These are phyloP conservation scores for Bondarzewia mesenterica DNA, from an alignment of 1,284 basidiomycete genomes.

Conservation along the genomic window DNA sequence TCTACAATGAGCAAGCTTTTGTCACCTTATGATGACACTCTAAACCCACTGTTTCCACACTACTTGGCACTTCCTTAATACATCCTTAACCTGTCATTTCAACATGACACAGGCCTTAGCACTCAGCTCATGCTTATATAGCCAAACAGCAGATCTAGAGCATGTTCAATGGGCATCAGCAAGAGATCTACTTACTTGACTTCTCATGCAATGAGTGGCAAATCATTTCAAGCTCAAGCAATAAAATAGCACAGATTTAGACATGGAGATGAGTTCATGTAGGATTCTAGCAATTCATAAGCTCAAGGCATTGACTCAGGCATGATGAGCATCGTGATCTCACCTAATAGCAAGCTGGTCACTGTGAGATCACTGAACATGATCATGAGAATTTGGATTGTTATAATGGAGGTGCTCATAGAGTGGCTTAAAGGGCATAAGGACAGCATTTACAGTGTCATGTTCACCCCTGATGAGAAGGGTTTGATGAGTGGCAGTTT, in stretches of 20 bases:
- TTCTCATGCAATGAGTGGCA: slow-evolving; percentile 72
- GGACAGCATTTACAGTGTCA: slow-evolving; percentile 72
- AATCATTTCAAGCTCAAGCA: slow-evolving; percentile 78
- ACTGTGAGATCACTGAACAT: slow-evolving; percentile 72
- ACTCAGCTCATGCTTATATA: no score
- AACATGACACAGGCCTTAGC: no score
- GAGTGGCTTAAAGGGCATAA: slow-evolving; percentile 68
- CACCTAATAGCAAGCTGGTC: slow-evolving; percentile 59
- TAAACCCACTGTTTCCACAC: no score
- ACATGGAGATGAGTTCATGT: slow-evolving; percentile 54
- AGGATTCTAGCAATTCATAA: slow-evolving; percentile 32
- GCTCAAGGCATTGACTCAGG: slow-evolving; percentile 49
- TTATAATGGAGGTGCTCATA: slow-evolving; percentile 54
- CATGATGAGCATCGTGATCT: slow-evolving; percentile 58
- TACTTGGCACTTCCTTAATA: no score
- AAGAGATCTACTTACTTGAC: slow-evolving; percentile 85
- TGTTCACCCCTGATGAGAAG: slow-evolving; percentile 68
- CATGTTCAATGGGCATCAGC: slow-evolving; percentile 75
- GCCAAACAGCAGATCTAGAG: slow-evolving; percentile 58
- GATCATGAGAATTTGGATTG: slow-evolving; percentile 69
- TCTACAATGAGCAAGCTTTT: no score
- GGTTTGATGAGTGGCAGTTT: slow-evolving; percentile 62
- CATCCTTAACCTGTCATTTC: no score
- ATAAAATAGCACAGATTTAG: slow-evolving; percentile 80
- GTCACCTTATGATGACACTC: no score